These are phyloP conservation scores for Rhizoctonia solani DNA, from an alignment of 1,284 basidiomycete genomes.

Conservation along the genomic window DNA sequence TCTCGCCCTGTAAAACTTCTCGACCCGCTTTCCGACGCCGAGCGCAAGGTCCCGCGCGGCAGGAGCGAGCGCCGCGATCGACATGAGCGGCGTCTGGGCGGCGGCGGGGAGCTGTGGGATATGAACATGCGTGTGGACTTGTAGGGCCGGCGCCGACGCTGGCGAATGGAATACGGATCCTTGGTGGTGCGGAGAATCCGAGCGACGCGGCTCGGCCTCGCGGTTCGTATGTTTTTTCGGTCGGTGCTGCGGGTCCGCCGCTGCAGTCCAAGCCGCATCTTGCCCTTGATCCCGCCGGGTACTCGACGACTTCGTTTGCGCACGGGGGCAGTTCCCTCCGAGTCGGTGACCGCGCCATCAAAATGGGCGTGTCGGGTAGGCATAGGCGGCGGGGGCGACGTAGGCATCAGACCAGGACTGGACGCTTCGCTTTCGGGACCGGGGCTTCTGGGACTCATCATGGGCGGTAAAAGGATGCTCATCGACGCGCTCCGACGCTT, in stretches of 20 bases:
- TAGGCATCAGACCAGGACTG: too few species aligned
- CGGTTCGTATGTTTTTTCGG: slow-evolving; percentile 40
- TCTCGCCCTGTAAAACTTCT: slow-evolving; percentile 28
- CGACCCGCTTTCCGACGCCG: slow-evolving; percentile 22
- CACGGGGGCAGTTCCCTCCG: slow-evolving; percentile 15
- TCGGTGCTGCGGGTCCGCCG: slow-evolving; percentile 42
- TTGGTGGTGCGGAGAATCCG: slow-evolving; percentile 35
- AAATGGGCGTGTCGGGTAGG: neutral
- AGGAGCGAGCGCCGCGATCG: slow-evolving; percentile 28
- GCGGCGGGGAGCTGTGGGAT: slow-evolving; percentile 13
- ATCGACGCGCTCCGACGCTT: slow-evolving; percentile 33
- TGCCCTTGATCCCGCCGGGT: slow-evolving; percentile 48
- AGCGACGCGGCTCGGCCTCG: slow-evolving; percentile 11
- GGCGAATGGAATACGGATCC: slow-evolving; percentile 38
- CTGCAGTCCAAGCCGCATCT: slow-evolving; percentile 57
- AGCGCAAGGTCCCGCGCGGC: slow-evolving; percentile 24
- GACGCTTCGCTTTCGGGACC: too few species aligned
- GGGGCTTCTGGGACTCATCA: neutral
- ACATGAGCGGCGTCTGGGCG: slow-evolving; percentile 24
- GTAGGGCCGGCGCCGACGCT: slow-evolving; percentile 21
- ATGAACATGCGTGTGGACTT: slow-evolving; percentile 24
- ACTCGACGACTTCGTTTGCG: neutral
- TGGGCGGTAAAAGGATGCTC: slow-evolving; percentile 7
- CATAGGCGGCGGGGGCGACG: neutral
- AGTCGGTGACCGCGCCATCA: neutral